Evolutionary conservation across 1,284 basidiomycete species (phyloP), one percentile per base, ranked within the genome.

Genomic region (Ustanciosporium gigantosporum): DNA sequence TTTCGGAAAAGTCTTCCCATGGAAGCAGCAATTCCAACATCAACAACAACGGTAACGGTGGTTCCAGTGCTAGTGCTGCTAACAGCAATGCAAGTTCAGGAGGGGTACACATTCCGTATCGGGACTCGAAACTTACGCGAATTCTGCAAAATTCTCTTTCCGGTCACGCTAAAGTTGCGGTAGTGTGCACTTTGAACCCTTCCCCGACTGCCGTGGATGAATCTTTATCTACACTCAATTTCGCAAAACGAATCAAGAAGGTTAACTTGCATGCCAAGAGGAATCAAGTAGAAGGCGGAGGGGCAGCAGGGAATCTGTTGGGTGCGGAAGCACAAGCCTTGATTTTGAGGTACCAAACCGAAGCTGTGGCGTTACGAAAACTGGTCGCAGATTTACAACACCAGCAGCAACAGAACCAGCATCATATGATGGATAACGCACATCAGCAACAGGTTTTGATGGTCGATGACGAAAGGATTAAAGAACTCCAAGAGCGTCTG

Each of bases 91-190:
- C 31, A 13, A n/a, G n/a, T n/a, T n/a, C n/a, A n/a, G n/a, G n/a
- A n/a, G n/a, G n/a, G n/a, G 22, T 22, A 19, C 90, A 95, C 73
- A 87, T 97, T 13, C 94, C 94, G 3, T 98, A 89, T 80, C 87
- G 94, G 36, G 95, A 97, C 78, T 93, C 90, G 37, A 97, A 97
- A 79, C 77, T 84, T 66, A 98, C 94, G 3, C 86, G 93, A 25
- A 87, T 98, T 79, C 84, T 98, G 5, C 93, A 97, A 77, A 93
- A 93, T 2, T 95, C 91, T 2, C 82, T 98, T 0, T 88, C 89
- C 0, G 95, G 94, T 1, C 91, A 96, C 74, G 94, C 95, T 15
- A 86, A 91, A 16, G 93, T 98, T 41, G 92, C 90, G 27, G 94
- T 98, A 22, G 89, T 97, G 50, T 96, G 92, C 75, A 97, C 94